A percentile compares a stretch with the other conserved stretches of the same genome.
phyloP scores from a whole-genome alignment of 805 yeast genomes.

The Myxozyma melibiosi region DNA sequence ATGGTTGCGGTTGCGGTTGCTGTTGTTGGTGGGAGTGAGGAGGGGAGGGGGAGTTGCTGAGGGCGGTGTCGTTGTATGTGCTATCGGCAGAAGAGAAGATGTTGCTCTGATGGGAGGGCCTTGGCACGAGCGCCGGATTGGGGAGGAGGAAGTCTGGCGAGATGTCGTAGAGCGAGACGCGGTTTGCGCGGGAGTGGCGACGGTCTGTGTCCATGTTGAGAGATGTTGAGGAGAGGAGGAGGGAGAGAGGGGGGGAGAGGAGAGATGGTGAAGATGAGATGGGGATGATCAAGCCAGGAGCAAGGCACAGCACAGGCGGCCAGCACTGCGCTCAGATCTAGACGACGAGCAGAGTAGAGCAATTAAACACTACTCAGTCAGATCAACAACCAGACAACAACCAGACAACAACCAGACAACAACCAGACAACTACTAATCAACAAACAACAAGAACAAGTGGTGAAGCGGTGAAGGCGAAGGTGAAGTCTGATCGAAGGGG shows the following conservation, averaged over 20 bases:
- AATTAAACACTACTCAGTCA: too few species aligned
- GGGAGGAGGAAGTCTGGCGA: constrained; percentile 27
- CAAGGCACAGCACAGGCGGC: too few species aligned
- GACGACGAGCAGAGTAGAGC: too few species aligned
- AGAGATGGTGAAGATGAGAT: background rate
- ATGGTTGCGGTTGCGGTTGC: background rate
- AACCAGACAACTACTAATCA: too few species aligned
- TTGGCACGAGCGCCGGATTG: constrained; percentile 12
- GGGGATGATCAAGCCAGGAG: background rate
- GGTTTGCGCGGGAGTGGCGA: constrained; percentile 16
- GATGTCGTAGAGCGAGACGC: constrained; percentile 31
- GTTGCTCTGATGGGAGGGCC: constrained; percentile 9
- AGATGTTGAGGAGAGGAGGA: background rate
- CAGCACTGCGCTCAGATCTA: too few species aligned
- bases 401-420: too few species aligned
- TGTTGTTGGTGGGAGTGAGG: background rate
- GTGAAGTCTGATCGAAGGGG: too few species aligned
- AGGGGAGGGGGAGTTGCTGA: background rate
- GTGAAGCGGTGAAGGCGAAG: too few species aligned
- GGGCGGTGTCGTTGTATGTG: too few species aligned
- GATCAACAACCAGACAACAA: too few species aligned
- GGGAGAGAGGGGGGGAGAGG: background rate
- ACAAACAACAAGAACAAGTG: too few species aligned
- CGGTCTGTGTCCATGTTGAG: background rate
- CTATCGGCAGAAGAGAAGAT: constrained; percentile 2